These are phyloP conservation scores for Toxicodendron radicans DNA, from an alignment of 345 rosid species.

Conservation along the genomic window DNA sequence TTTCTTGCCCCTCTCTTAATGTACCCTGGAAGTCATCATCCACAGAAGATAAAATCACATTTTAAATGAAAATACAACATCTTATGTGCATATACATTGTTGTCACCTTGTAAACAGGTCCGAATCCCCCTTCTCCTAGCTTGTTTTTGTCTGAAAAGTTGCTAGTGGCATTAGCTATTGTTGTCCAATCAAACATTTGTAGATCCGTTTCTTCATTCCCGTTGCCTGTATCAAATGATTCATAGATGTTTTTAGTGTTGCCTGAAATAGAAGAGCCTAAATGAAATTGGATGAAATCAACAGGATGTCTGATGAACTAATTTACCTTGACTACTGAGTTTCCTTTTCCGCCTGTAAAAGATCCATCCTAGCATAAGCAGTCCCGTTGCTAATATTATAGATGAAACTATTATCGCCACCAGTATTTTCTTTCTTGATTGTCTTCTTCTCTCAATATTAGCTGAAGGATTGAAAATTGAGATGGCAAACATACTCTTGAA, in stretches of 20 bases:
- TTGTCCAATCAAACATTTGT: conserved; percentile 31
- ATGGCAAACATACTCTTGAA: neutral
- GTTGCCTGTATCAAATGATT: conserved; percentile 7
- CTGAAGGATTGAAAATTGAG: neutral
- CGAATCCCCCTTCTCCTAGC: conserved; percentile 47
- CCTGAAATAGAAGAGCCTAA: conserved; percentile 6
- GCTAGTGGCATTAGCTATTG: conserved; percentile 28
- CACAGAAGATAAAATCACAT: neutral
- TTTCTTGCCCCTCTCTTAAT: conserved; percentile 33
- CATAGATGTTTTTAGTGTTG: neutral
- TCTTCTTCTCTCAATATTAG: neutral
- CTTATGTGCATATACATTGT: neutral
- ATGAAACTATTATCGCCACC: conserved; percentile 19
- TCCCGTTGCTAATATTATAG: conserved; percentile 13
- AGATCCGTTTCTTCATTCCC: conserved; percentile 36
- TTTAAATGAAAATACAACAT: neutral
- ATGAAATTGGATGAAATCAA: neutral
- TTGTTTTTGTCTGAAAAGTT: conserved; percentile 31
- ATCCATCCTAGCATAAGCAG: conserved; percentile 14
- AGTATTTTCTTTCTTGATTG: conserved; percentile 4
- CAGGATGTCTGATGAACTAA: neutral
- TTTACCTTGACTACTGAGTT: conserved; percentile 16
- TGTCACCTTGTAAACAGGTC: conserved; percentile 45
- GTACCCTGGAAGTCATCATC: conserved; percentile 25
- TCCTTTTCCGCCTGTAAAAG: conserved; percentile 4